These are phyloP conservation scores for Fagus crenata DNA, from an alignment of 306 rosid genomes.

Conservation along the genomic window DNA sequence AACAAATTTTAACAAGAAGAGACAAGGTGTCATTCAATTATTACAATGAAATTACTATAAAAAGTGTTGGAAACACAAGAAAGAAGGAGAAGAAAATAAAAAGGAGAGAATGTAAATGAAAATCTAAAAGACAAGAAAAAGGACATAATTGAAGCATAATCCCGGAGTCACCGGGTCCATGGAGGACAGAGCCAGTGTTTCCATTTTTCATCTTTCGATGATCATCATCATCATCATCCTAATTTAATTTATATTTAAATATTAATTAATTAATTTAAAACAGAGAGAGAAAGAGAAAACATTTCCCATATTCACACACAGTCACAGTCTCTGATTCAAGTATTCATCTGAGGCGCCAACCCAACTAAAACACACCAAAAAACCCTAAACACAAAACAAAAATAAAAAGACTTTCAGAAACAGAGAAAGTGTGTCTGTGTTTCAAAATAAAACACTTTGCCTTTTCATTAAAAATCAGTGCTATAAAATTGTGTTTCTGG, in stretches of 20 bases:
- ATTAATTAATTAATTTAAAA: no score
- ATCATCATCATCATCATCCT: neutral
- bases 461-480: no score
- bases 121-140: neutral
- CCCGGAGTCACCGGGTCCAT: slow-evolving; percentile 11
- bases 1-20: no score
- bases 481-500: neutral
- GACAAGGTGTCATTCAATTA: neutral
- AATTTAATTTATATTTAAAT: no score
- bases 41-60: no score
- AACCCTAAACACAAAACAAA: slow-evolving; percentile 15
- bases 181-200: slow-evolving; percentile 23
- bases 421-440: neutral
- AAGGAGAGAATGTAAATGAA: slow-evolving; percentile 19
- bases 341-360: slow-evolving; percentile 41
- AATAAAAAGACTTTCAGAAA: neutral
- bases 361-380: slow-evolving; percentile 27
- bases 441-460: no score
- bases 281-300: neutral
- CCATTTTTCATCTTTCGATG: neutral
- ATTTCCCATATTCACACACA: slow-evolving; percentile 1
- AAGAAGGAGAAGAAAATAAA: slow-evolving; percentile 20
- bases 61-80: no score
- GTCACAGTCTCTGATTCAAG: slow-evolving; percentile 24
- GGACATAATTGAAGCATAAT: slow-evolving; percentile 29